Evolutionary conservation across 352 stramenopile species (phyloP).

Genomic region (Pythium rishiriense): DNA sequence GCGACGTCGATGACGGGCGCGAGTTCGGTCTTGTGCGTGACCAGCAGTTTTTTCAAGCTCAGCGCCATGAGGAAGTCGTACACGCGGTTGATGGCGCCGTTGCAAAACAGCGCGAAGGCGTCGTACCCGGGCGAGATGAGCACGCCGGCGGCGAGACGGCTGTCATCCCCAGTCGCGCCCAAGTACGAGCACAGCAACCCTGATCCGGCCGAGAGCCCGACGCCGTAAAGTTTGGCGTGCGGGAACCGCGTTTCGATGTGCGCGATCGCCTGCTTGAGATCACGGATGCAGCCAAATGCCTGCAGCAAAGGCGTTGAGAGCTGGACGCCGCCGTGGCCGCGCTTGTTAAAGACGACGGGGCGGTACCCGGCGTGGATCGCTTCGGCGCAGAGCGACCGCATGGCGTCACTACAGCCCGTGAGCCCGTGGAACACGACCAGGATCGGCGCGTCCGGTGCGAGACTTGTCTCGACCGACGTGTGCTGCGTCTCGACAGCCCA

Average conservation of each 20-base stretch:
- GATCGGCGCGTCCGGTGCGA: constrained; percentile 43
- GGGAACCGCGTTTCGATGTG: constrained; percentile 54
- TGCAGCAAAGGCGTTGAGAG: constrained; percentile 70
- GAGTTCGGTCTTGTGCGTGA: constrained; percentile 48
- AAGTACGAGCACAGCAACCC: constrained; percentile 74
- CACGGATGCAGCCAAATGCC: constrained; percentile 63
- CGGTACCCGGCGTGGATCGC: constrained; percentile 61
- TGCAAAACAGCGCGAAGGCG: constrained; percentile 70
- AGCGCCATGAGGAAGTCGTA: constrained; percentile 84
- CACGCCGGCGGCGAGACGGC: constrained; percentile 50
- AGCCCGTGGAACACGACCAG: constrained; percentile 70
- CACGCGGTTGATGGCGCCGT: constrained; percentile 57
- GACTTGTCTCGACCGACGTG: not conserved
- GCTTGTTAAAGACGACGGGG: constrained; percentile 83
- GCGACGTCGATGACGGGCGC: constrained; percentile 47
- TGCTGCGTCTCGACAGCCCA: constrained; percentile 49
- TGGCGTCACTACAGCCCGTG: constrained; percentile 62
- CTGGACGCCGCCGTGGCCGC: constrained; percentile 63
- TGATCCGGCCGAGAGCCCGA: constrained; percentile 75
- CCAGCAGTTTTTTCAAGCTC: constrained; percentile 67
- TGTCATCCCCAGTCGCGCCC: constrained; percentile 46
- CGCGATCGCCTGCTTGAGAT: constrained; percentile 55
- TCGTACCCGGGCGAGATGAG: constrained; percentile 82
- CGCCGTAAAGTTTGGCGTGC: constrained; percentile 52
- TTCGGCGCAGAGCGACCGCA: constrained; percentile 65